Base-by-base conservation (phyloP, 2,329 filamentous ascomycete species). In the Penicillium sp. region DNA sequence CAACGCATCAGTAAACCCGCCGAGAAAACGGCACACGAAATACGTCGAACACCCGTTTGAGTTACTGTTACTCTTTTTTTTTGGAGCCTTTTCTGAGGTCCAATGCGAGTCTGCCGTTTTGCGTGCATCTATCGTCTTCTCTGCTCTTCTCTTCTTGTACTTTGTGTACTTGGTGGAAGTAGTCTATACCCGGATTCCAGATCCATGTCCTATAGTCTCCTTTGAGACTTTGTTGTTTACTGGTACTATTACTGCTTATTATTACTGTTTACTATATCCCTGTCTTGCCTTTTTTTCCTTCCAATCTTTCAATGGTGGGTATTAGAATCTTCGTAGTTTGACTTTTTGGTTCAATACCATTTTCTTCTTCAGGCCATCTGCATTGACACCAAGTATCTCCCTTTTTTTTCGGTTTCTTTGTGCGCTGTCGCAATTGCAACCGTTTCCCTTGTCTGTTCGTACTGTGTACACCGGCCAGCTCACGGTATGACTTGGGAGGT, bases 1-100 rank as follows among this genome's bases (percentile, higher is more conserved):
- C 91, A 95, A 83, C 91, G 89, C 91, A 95, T 92, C 90, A 75
- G 64, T 58, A 64, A 67, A 65, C 53, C 60, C 61, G 60, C 61
- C 64, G 64, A 59, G 49, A 39, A 48, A 49, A 55, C 31, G 39
- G 41, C 23, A 38, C 23, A 43, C 34, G 43, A 52, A 49, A 52
- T 21, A 48, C 27, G 6, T 50, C 38, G 36, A 50, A 50, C 5
- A 29, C 27, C 27, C 48, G n/a, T 50, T 52, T 43, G 38, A 45
- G 41, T 41, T 57, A 51, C 16, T 49, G 36, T 41, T 38, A 47
- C 49, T 29, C 7, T 39, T 41, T 9, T 33, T 23, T 15, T 44
- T 27, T 16, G 10, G n/a, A 16, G 27, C 5, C 13, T 9, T 33
- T 47, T n/a, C 5, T 9, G 9, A 47, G 41, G 41, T 29, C 21